phyloP scores from a whole-genome alignment of 2,329 filamentous ascomycete genomes.

The Diplodia seriata region DNA sequence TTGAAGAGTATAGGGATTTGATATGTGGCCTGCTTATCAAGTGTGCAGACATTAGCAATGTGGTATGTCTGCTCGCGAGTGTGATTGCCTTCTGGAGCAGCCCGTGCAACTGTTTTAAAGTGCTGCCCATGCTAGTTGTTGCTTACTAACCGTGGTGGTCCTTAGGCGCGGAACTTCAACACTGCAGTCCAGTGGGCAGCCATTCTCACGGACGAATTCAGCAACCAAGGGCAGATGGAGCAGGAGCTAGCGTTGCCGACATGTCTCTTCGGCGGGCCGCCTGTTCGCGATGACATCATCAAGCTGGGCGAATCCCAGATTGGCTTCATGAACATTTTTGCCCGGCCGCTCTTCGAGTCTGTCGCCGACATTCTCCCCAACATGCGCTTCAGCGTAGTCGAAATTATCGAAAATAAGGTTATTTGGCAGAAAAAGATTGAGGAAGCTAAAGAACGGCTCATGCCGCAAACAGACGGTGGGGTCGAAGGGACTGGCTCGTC shows the following conservation, averaged over 20 bases:
- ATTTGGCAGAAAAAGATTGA: conserved; percentile 74
- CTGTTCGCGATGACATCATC: conserved; percentile 80
- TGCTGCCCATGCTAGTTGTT: conserved; percentile 27
- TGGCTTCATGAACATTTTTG: conserved; percentile 96
- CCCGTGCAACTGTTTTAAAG: not conserved
- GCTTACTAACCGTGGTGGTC: conserved; percentile 34
- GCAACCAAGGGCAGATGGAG: conserved; percentile 92
- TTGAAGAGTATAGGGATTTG: conserved; percentile 78
- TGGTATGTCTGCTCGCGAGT: conserved; percentile 65
- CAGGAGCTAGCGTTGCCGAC: conserved; percentile 84
- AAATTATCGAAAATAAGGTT: conserved; percentile 77
- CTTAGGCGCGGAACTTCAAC: conserved; percentile 80
- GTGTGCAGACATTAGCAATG: conserved; percentile 98
- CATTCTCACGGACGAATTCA: conserved; percentile 94
- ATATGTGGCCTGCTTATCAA: conserved; percentile 95
- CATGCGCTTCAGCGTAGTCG: conserved; percentile 82
- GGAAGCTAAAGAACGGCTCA: conserved; percentile 60
- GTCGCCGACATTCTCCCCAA: conserved; percentile 85
- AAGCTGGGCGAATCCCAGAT: conserved; percentile 89
- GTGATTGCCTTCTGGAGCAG: conserved; percentile 9
- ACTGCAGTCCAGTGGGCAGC: conserved; percentile 88
- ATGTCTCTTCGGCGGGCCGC: conserved; percentile 78
- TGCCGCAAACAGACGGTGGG: conserved; percentile 37
- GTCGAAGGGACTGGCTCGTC: conserved; percentile 34
- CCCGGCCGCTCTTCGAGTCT: conserved; percentile 86